Evolutionary conservation across 176 grass and related monocot species (phyloP).

Genomic region (Triticum urartu): DNA sequence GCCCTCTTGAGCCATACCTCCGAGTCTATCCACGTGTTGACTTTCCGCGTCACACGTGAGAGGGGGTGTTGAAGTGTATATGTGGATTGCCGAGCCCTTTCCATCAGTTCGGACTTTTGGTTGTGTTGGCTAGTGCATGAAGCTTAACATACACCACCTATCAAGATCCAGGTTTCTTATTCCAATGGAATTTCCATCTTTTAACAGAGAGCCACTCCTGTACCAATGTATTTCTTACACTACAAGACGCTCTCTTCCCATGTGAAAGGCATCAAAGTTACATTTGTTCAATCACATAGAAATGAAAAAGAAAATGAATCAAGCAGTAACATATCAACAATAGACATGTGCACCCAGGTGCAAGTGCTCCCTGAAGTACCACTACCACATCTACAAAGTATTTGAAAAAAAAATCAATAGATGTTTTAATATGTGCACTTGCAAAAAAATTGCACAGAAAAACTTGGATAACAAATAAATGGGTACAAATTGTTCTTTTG

Average conservation of each 20-base stretch:
- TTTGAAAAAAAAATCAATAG: background rate
- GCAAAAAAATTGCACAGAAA: background rate
- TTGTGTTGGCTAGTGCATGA: no score
- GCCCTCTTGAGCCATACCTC: no score
- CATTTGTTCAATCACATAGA: background rate
- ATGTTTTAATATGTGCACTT: background rate
- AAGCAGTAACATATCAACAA: conserved; percentile 9
- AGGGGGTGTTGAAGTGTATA: no score
- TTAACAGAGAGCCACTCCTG: background rate
- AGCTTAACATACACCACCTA: background rate
- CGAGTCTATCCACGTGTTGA: no score
- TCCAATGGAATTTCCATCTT: background rate
- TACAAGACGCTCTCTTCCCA: background rate
- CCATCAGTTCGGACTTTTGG: no score
- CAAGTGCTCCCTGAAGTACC: background rate
- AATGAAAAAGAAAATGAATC: background rate
- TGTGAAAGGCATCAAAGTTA: background rate
- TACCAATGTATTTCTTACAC: background rate
- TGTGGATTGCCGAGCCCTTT: no score
- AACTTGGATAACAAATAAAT: background rate
- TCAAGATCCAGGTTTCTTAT: background rate
- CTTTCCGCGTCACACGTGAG: no score
- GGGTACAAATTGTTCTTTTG: background rate
- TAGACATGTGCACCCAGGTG: background rate
- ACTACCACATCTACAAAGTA: background rate